Evolutionary conservation across 768 basidiomycete genomes (phyloP).

Genomic region (Termitomyces sp.): DNA sequence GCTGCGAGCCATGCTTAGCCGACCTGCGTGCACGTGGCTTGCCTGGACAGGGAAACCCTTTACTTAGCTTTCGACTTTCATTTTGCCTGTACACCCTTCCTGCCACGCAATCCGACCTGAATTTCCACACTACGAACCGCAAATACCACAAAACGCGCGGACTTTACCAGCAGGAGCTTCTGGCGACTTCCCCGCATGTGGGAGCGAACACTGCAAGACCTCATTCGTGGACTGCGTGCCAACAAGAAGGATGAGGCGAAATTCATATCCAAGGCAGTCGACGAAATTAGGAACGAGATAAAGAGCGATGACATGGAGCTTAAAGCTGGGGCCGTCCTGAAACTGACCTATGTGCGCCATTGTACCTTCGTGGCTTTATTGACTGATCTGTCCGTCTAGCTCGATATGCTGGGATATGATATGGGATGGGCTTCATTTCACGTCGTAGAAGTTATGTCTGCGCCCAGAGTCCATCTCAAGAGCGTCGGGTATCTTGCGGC

Average conservation of each 20-base stretch:
- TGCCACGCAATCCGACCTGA: not conserved
- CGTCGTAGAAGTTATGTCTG: slow-evolving; percentile 98
- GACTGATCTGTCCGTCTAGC: slow-evolving; percentile 41
- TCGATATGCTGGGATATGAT: slow-evolving; percentile 96
- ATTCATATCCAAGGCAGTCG: slow-evolving; percentile 90
- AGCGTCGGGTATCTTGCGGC: slow-evolving; percentile 95
- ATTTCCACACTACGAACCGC: not conserved
- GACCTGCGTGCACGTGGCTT: not conserved
- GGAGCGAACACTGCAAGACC: slow-evolving; percentile 94
- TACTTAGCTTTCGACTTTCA: not conserved
- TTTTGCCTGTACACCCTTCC: not conserved
- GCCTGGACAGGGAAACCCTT: not conserved
- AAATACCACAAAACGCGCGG: not conserved
- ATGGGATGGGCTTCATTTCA: slow-evolving; percentile 97
- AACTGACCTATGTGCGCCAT: slow-evolving; percentile 88
- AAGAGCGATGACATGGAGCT: slow-evolving; percentile 94
- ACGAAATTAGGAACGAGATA: slow-evolving; percentile 90
- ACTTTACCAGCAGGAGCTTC: not conserved
- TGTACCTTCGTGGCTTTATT: not conserved
- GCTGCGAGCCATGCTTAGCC: too few species aligned
- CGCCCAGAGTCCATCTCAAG: slow-evolving; percentile 87
- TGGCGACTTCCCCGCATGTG: slow-evolving; percentile 58
- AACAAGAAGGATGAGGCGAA: slow-evolving; percentile 92
- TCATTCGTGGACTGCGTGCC: slow-evolving; percentile 91
- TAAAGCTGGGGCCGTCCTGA: slow-evolving; percentile 92